Evolutionary conservation across 2,329 filamentous ascomycete species (phyloP).

Genomic region (Aspergillus niger): DNA sequence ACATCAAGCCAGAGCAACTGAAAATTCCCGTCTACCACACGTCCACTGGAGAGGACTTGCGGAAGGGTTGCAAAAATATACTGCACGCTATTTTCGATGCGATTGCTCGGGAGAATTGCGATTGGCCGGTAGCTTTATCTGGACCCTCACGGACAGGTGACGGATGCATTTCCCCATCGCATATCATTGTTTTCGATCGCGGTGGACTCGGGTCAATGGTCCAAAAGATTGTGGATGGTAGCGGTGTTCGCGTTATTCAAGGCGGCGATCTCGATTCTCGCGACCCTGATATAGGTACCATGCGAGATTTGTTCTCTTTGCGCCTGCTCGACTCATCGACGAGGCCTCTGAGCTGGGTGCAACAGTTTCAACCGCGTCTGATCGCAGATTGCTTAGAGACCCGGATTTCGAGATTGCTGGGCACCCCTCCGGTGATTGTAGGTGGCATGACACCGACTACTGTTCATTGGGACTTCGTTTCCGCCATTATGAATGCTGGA

Average conservation of each 20-base stretch:
- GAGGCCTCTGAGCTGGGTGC: slow-evolving; percentile 90
- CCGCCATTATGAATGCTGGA: slow-evolving; percentile 55
- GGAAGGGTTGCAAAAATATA: slow-evolving; percentile 9
- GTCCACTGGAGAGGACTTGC: slow-evolving; percentile 32
- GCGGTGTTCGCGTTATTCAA: slow-evolving; percentile 20
- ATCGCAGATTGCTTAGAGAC: slow-evolving; percentile 88
- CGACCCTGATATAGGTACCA: slow-evolving; percentile 20
- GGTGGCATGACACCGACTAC: slow-evolving; percentile 93
- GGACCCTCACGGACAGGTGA: not conserved
- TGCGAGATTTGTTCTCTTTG: slow-evolving; percentile 20
- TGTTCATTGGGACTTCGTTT: slow-evolving; percentile 70
- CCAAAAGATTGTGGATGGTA: slow-evolving; percentile 19
- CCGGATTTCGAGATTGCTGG: slow-evolving; percentile 87
- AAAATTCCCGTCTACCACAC: slow-evolving; percentile 38
- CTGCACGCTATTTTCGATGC: slow-evolving; percentile 19
- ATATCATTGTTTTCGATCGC: slow-evolving; percentile 22
- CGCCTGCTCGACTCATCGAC: slow-evolving; percentile 55
- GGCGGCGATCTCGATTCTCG: slow-evolving; percentile 17
- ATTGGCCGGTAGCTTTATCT: slow-evolving; percentile 22
- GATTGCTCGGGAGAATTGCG: slow-evolving; percentile 17
- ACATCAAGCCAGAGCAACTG: slow-evolving; percentile 16
- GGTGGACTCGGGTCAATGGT: slow-evolving; percentile 19
- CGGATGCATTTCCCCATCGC: slow-evolving; percentile 1
- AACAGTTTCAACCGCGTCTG: slow-evolving; percentile 85
- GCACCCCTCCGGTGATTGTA: slow-evolving; percentile 83